These are phyloP conservation scores for Diplocarpon rosae DNA, from an alignment of 2,329 filamentous ascomycete genomes.

Conservation along the genomic window DNA sequence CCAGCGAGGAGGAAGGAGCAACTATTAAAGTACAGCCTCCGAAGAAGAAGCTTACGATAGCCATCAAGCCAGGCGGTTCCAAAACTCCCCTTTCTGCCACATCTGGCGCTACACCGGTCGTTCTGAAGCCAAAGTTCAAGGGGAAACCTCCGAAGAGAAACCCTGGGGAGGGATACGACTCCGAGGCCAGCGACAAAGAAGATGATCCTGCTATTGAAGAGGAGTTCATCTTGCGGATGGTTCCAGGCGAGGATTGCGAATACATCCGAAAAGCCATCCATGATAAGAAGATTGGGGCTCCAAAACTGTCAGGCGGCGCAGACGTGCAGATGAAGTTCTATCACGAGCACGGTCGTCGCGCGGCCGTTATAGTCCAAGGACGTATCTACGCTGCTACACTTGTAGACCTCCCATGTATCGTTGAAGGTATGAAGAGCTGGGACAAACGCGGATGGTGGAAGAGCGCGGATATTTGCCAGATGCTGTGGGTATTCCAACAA, in stretches of 20 bases:
- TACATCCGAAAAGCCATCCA: slow-evolving; percentile 67
- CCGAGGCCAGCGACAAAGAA: slow-evolving; percentile 86
- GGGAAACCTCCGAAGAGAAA: slow-evolving; percentile 59
- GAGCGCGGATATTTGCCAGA: slow-evolving; percentile 62
- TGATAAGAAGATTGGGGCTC: slow-evolving; percentile 60
- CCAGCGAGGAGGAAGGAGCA: slow-evolving; percentile 34
- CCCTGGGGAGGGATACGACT: slow-evolving; percentile 87
- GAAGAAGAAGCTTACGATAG: slow-evolving; percentile 27
- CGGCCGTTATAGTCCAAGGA: slow-evolving; percentile 47
- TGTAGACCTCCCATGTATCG: slow-evolving; percentile 59
- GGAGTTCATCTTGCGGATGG: slow-evolving; percentile 81
- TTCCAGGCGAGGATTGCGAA: slow-evolving; percentile 75
- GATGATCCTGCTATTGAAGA: slow-evolving; percentile 80
- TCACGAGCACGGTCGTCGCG: slow-evolving; percentile 49
- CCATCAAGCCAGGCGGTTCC: background rate
- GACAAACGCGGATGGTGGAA: slow-evolving; percentile 65
- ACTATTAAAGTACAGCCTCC: slow-evolving; percentile 20
- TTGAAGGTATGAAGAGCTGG: slow-evolving; percentile 67
- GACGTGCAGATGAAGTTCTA: slow-evolving; percentile 77
- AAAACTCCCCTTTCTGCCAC: slow-evolving; percentile 16
- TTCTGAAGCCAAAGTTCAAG: slow-evolving; percentile 49
- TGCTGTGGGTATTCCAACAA: slow-evolving; percentile 54
- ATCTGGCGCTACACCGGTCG: slow-evolving; percentile 25
- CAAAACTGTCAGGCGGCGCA: slow-evolving; percentile 37
- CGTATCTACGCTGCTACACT: slow-evolving; percentile 53